Conservation (phyloP, 169 alveolate genomes). For the Perkinsus olseni region DNA sequence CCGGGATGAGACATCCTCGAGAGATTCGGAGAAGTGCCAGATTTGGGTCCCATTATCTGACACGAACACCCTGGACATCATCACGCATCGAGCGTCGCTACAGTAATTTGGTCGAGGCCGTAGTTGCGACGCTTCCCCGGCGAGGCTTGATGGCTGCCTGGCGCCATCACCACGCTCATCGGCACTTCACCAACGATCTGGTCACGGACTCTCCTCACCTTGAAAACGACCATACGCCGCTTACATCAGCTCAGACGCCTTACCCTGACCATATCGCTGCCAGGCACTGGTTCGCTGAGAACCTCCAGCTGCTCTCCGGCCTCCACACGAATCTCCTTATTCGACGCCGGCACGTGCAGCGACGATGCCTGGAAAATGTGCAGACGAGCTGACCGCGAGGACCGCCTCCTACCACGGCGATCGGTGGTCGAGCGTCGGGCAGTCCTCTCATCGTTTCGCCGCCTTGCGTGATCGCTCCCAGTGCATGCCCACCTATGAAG, state of each 20-base stretch:
- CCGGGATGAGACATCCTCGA: neutral
- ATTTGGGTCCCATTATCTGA: neutral
- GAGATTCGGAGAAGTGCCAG: neutral
- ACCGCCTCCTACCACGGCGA: neutral
- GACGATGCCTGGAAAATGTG: neutral
- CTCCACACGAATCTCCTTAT: neutral
- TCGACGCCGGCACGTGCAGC: neutral
- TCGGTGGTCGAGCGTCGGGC: neutral
- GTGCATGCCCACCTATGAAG: neutral
- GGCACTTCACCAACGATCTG: neutral
- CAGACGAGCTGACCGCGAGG: too few species aligned
- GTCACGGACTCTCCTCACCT: neutral
- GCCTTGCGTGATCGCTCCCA: neutral
- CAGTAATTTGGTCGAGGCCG: neutral
- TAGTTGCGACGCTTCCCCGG: neutral
- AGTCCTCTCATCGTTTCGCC: neutral
- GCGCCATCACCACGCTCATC: neutral
- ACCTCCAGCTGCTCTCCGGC: neutral
- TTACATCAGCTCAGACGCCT: neutral
- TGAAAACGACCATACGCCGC: neutral
- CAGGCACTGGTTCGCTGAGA: neutral
- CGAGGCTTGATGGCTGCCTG: neutral
- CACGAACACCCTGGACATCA: too few species aligned
- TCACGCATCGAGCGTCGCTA: neutral
- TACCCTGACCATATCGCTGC: neutral